phyloP scores from a whole-genome alignment of 257 asterid species.

The Fraxinus excelsior region DNA sequence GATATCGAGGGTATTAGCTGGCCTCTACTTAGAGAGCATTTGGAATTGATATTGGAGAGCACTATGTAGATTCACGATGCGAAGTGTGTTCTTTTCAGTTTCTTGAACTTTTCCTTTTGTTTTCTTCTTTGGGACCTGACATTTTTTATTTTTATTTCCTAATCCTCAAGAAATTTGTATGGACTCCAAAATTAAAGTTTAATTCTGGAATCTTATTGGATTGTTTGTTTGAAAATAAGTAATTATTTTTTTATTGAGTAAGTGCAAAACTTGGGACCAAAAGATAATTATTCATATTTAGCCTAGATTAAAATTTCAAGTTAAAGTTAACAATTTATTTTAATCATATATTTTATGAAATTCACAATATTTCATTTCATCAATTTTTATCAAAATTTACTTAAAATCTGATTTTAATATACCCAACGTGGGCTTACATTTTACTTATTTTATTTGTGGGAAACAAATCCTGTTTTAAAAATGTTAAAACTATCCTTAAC shows the following conservation, averaged over 20 bases:
- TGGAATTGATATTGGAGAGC: not conserved
- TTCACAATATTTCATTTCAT: too few relatives aligned
- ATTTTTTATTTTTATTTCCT: not conserved
- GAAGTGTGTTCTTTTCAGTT: not conserved
- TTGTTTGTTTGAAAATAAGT: not conserved
- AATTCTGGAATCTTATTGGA: not conserved
- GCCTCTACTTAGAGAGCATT: constrained; percentile 22
- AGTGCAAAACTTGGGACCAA: not conserved
- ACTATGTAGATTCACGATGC: not conserved
- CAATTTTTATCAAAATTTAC: too few relatives aligned
- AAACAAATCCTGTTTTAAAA: too few relatives aligned
- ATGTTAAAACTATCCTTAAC: too few relatives aligned
- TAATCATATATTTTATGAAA: too few relatives aligned
- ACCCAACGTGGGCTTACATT: too few relatives aligned
- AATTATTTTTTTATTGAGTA: not conserved
- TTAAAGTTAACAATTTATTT: too few relatives aligned
- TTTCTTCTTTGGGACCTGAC: not conserved
- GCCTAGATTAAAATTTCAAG: too few relatives aligned
- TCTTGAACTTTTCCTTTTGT: constrained; percentile 13
- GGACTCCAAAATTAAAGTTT: not conserved
- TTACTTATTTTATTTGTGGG: too few relatives aligned
- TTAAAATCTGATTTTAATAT: too few relatives aligned
- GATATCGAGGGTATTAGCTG: constrained; percentile 44
- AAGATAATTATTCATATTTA: not conserved
- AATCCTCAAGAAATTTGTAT: not conserved